These are phyloP conservation scores for Phytopythium litorale DNA, from an alignment of 352 stramenopile genomes.

Conservation along the genomic window DNA sequence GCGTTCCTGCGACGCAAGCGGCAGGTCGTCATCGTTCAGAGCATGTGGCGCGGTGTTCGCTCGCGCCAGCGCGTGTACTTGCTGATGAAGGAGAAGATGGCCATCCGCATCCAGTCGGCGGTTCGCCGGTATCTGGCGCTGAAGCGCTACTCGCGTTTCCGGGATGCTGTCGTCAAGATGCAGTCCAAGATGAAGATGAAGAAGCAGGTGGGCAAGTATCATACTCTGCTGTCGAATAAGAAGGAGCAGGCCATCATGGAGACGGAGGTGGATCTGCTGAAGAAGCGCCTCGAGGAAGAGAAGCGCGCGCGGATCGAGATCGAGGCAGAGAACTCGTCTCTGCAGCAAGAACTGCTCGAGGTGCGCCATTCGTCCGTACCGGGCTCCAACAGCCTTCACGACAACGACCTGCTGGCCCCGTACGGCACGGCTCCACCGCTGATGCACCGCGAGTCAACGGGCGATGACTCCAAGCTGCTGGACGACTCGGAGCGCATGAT, in stretches of 20 bases:
- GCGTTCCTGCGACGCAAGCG: constrained; percentile 39
- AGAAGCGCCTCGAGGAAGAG: constrained; percentile 74
- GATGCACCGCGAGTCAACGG: constrained; percentile 28
- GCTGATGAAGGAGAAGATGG: constrained; percentile 53
- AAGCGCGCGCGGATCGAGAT: constrained; percentile 68
- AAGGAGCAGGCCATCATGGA: constrained; percentile 76
- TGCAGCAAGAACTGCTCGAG: constrained; percentile 65
- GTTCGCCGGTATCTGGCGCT: constrained; percentile 45
- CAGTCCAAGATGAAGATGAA: constrained; percentile 73
- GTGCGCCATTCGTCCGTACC: constrained; percentile 46
- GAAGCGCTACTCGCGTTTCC: constrained; percentile 52
- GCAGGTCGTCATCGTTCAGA: constrained; percentile 57
- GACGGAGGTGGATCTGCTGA: constrained; percentile 66
- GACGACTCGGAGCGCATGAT: constrained; percentile 86
- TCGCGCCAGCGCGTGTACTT: constrained; percentile 52
- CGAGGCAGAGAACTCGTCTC: constrained; percentile 65
- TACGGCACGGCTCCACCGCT: constrained; percentile 9
- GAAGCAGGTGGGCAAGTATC: constrained; percentile 73
- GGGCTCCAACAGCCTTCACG: constrained; percentile 28
- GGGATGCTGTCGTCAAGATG: constrained; percentile 64
- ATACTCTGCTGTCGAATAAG: constrained; percentile 47
- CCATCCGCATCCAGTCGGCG: constrained; percentile 51
- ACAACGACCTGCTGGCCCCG: constrained; percentile 35
- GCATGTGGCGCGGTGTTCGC: constrained; percentile 67
- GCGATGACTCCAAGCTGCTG: constrained; percentile 60